phyloP scores from a whole-genome alignment of 129 eudicot species.

The Flaveria brownii region DNA sequence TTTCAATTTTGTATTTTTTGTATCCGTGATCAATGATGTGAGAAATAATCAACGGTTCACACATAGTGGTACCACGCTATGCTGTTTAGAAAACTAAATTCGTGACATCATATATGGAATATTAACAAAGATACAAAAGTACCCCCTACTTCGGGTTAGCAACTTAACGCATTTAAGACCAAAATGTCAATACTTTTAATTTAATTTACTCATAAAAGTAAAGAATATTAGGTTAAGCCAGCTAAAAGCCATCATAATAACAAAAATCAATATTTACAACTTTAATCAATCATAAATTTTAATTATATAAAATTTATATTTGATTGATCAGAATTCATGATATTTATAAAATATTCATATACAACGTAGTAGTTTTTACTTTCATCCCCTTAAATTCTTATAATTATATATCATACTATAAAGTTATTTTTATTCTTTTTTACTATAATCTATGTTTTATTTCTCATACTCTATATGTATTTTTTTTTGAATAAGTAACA shows the following conservation, averaged over 20 bases:
- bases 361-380: too few relatives aligned
- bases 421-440: too few relatives aligned
- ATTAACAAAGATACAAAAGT: not conserved
- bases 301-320: too few relatives aligned
- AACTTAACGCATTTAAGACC: not conserved
- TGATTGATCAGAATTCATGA: too few relatives aligned
- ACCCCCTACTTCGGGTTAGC: not conserved
- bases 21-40: conserved; percentile 2
- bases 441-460: too few relatives aligned
- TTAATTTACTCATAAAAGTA: not conserved
- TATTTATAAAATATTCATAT: too few relatives aligned
- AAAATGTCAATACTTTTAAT: not conserved
- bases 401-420: too few relatives aligned
- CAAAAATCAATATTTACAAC: not conserved
- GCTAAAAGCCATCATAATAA: not conserved
- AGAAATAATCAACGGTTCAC: not conserved
- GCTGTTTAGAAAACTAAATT: not conserved
- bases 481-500: too few relatives aligned
- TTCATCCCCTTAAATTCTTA: too few relatives aligned
- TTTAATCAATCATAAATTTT: too few relatives aligned
- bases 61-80: conserved; percentile 2
- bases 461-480: too few relatives aligned
- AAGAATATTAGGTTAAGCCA: not conserved
- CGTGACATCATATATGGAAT: not conserved
- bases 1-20: not conserved